phyloP scores from a whole-genome alignment of 345 rosid genomes.

The Eucalyptus marginata region DNA sequence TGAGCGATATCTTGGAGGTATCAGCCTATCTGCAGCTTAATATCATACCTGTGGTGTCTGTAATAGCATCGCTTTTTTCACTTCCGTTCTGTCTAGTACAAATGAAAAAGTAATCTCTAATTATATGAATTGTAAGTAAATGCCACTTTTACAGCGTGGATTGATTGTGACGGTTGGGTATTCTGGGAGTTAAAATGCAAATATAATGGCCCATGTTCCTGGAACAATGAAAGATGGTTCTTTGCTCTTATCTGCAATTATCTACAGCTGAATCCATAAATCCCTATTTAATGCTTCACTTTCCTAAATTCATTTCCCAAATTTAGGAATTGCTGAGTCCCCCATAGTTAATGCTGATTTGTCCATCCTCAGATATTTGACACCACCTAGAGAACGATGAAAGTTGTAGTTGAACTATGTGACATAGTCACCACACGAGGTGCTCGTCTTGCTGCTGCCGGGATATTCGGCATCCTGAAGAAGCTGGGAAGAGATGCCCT shows the following conservation, averaged over 20 bases:
- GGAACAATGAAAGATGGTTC: neutral
- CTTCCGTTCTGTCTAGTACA: neutral
- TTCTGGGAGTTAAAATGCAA: neutral
- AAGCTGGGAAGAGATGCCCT: too few relatives aligned
- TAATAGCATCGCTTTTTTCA: neutral
- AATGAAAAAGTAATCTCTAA: too few relatives aligned
- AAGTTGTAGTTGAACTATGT: constrained; percentile 11
- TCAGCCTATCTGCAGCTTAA: neutral
- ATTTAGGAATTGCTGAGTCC: neutral
- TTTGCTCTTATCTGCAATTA: neutral
- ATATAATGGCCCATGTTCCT: neutral
- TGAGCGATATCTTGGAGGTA: constrained; percentile 61
- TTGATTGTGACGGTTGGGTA: neutral
- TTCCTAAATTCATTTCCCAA: neutral
- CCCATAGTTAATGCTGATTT: neutral
- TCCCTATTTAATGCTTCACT: neutral
- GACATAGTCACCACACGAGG: constrained; percentile 25
- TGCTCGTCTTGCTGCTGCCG: constrained; percentile 33
- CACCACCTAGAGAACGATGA: constrained; percentile 2
- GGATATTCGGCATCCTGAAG: neutral
- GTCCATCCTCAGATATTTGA: constrained; percentile 1
- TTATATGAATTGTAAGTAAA: neutral
- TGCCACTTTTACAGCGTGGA: neutral
- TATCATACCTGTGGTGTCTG: neutral
- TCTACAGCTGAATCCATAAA: neutral